A percentile compares a stretch with the other conserved stretches of the same genome.
Conservation (phyloP, 2,329 filamentous ascomycete genomes). For the Fusarium heterosporum region DNA sequence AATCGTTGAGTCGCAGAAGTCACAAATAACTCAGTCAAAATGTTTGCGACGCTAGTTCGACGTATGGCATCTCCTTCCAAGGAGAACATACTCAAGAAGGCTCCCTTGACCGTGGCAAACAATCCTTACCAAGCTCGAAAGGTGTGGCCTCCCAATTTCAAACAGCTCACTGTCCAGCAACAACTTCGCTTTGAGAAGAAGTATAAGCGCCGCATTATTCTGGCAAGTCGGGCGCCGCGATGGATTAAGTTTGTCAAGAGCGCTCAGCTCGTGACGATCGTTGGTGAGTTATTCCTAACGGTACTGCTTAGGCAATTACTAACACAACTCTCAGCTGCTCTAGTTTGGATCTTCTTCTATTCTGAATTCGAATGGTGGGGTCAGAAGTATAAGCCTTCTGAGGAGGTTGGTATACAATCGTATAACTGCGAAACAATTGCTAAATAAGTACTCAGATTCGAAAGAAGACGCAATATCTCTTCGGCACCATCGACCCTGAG, state of each 20-base stretch:
- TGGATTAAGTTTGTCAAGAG: conserved; percentile 76
- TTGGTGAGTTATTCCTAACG: conserved; percentile 56
- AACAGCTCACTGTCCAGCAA: conserved; percentile 74
- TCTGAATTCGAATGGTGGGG: conserved; percentile 60
- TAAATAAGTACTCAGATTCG: conserved; percentile 49
- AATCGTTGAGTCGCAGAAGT: conserved; percentile 25
- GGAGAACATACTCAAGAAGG: conserved; percentile 44
- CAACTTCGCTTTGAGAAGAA: conserved; percentile 83
- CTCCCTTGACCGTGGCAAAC: conserved; percentile 55
- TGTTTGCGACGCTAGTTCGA: conserved; percentile 53
- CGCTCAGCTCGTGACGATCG: conserved; percentile 69
- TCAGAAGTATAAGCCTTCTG: conserved; percentile 56
- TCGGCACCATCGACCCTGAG: conserved; percentile 56
- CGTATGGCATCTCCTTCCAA: conserved; percentile 51
- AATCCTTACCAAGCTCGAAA: conserved; percentile 76
- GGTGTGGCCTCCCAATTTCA: conserved; percentile 82
- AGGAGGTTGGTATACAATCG: conserved; percentile 51
- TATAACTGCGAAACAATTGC: not conserved
- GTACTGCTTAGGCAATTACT: conserved; percentile 9
- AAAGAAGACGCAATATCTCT: conserved; percentile 53
- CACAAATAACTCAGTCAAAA: conserved; percentile 28
- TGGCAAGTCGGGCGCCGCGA: conserved; percentile 70
- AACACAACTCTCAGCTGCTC: conserved; percentile 47
- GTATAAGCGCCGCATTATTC: conserved; percentile 75
- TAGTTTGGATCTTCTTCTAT: conserved; percentile 56